Conservation (phyloP, 225 moss, liverwort and hornwort species). For the Pseudoscleropodium purum region DNA sequence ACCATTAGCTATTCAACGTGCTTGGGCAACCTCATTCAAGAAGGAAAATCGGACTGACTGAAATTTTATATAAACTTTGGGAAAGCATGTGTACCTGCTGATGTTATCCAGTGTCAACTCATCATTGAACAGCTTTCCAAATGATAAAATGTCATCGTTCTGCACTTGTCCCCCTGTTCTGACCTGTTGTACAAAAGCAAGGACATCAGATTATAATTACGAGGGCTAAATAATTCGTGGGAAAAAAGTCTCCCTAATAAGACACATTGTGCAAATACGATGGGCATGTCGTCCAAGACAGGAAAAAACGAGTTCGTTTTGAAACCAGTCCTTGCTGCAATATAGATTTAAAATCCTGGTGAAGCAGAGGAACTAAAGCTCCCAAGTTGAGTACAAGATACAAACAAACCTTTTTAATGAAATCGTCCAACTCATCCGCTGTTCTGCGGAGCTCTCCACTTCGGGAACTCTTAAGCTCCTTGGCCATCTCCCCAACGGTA, state of each 20-base stretch:
- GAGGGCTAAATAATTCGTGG: neutral
- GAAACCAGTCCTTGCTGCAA: neutral
- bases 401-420: conserved; percentile 70
- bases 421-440: conserved; percentile 80
- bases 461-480: conserved; percentile 79
- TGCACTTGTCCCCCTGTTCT: conserved; percentile 82
- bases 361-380: neutral
- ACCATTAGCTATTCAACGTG: neutral
- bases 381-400: neutral
- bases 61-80: neutral
- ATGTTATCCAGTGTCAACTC: conserved; percentile 96
- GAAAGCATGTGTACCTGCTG: conserved; percentile 47
- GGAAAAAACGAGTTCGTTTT: neutral
- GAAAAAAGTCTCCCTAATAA: neutral
- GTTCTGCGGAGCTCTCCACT: conserved; percentile 91
- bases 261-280: neutral
- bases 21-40: neutral
- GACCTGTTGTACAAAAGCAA: conserved; percentile 39
- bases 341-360: neutral
- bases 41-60: neutral
- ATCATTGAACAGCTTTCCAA: conserved; percentile 95
- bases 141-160: conserved; percentile 78
- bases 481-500: conserved; percentile 97
- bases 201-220: neutral
- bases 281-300: neutral